These are phyloP conservation scores for Vanderwaltozyma yarrowii DNA, from an alignment of 805 yeast species.

Conservation along the genomic window DNA sequence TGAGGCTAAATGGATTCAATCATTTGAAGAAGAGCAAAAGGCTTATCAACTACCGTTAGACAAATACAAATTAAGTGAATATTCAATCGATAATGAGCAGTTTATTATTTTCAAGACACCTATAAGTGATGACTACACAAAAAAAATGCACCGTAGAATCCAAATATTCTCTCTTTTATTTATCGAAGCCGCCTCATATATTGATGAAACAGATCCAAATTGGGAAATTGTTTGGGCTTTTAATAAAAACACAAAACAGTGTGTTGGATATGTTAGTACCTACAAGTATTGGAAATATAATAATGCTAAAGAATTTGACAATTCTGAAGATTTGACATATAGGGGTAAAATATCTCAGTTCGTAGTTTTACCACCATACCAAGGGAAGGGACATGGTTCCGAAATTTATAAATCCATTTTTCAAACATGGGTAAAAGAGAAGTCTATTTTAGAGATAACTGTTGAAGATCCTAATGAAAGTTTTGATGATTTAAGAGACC, in stretches of 20 bases:
- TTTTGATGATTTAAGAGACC: conserved; percentile 84
- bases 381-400: conserved; percentile 63
- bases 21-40: conserved; percentile 39
- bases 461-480: conserved; percentile 93
- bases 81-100: conserved; percentile 28
- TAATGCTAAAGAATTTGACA: conserved; percentile 42
- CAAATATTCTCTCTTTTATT: conserved; percentile 74
- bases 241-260: conserved; percentile 29
- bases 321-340: conserved; percentile 21
- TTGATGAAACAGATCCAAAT: conserved; percentile 60
- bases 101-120: conserved; percentile 42
- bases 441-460: conserved; percentile 54
- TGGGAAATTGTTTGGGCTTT: conserved; percentile 70
- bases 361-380: conserved; percentile 75
- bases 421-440: conserved; percentile 45
- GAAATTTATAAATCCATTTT: conserved; percentile 48
- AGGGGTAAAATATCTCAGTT: conserved; percentile 84
- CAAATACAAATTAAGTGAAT: conserved; percentile 21
- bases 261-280: conserved; percentile 74
- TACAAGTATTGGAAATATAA: conserved; percentile 76
- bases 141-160: conserved; percentile 53
- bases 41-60: conserved; percentile 35
- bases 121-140: conserved; percentile 25
- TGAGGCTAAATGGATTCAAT: conserved; percentile 58
- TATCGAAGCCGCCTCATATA: conserved; percentile 90